A percentile compares a stretch with the other conserved stretches of the same genome.
phyloP scores from a whole-genome alignment of 108 stramenopile species.

The Cyclotella choctawhatcheeana region DNA sequence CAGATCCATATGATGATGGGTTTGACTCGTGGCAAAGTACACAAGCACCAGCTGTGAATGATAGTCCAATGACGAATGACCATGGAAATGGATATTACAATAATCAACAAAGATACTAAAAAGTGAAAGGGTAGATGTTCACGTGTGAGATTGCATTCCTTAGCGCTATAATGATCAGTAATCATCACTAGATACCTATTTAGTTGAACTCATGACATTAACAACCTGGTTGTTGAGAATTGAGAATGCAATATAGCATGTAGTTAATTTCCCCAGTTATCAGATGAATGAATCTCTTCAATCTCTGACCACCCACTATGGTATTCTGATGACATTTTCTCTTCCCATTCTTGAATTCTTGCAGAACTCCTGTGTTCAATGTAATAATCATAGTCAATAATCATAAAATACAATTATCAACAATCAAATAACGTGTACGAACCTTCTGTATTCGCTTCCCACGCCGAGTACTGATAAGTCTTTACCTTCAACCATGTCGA shows the following conservation, averaged over 20 bases:
- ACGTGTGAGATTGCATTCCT: too few species aligned
- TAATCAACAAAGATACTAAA: conserved; percentile 1
- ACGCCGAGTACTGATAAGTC: neutral
- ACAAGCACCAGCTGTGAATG: neutral
- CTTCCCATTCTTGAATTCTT: conserved; percentile 8
- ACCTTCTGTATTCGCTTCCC: conserved; percentile 1
- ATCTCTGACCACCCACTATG: conserved; percentile 5
- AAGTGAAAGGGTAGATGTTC: too few species aligned
- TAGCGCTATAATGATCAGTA: too few species aligned
- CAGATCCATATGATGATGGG: conserved; percentile 27
- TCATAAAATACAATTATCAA: too few species aligned
- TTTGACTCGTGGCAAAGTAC: conserved; percentile 19
- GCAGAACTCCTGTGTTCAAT: too few species aligned
- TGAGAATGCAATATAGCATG: too few species aligned
- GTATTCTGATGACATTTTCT: neutral
- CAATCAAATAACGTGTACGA: too few species aligned
- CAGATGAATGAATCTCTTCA: conserved; percentile 4
- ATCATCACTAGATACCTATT: too few species aligned
- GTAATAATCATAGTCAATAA: too few species aligned
- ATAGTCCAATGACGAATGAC: neutral
- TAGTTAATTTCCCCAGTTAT: conserved; percentile 1
- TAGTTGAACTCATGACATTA: too few species aligned
- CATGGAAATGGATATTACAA: neutral
- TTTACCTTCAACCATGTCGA: conserved; percentile 1
- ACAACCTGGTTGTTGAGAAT: too few species aligned